Base-by-base conservation (phyloP, 1,284 basidiomycete species). In the Stygiomarasmius scandens region DNA sequence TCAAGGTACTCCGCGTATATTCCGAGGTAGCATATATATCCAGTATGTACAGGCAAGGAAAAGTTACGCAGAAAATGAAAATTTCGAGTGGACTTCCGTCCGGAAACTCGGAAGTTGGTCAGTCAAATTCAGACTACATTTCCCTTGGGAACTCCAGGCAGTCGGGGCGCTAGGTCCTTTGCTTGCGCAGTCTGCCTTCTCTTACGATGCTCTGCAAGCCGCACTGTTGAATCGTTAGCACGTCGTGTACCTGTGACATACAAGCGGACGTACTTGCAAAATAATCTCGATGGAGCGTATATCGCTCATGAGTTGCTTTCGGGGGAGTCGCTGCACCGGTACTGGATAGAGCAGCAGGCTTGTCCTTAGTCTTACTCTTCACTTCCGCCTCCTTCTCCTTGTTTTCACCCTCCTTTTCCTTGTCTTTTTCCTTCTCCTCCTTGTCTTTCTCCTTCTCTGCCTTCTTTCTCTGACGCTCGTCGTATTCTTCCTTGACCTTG, bases 401-500 rank as follows among this genome's bases (percentile, higher is more conserved):
- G 32, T 55, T 61, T 8, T 65, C 62, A 47, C 58, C 34, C 59
- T 70, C 63, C 29, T 58, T 54, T 36, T 67, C 66, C 61, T 70
- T 66, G 29, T 60, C 63, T 58, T 63, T 51, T 45, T 68, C 66
- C 14, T 71, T 66, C 36, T 70, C 69, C 14, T 70, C 69, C 46
- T 77, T 72, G 19, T 76, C 74, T 56, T 78, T 74, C 53, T 76
- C 74, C 52, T 78, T 75, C 51, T 75, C 77, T 65, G 75, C 75
- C 67, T 86, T 87, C 67, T 75, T 75, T 65, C 77, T 84, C 66
- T 85, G 87, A 66, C 81, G 83, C 59, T 86, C 86, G 70, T 92
- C 90, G 85, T 87, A 93, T 68, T 93, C 90, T 63, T 80, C 81
- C 70, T 89, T 91, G 60, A 89, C 80, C 67, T 79, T 87, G 12